Conservation (phyloP, 225 moss, liverwort and hornwort genomes). For the Thuidium tamariscinum region DNA sequence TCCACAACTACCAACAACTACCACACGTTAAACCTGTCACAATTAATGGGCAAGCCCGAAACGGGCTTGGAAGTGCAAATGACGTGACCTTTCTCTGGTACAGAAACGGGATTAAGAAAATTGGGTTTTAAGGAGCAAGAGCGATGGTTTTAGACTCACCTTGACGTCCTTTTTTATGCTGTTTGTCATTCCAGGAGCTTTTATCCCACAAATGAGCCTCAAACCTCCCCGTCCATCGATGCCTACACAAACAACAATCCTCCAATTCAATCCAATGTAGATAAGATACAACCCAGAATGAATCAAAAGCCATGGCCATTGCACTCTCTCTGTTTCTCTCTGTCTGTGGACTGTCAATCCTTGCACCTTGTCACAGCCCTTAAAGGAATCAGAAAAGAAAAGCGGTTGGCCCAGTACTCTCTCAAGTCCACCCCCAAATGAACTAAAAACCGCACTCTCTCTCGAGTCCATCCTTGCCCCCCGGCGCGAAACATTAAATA, state of each 20-base stretch:
- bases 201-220: constrained; percentile 80
- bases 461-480: not conserved
- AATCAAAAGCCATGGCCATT: not conserved
- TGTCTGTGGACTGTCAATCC: not conserved
- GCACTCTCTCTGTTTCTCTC: not conserved
- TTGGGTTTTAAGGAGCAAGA: not conserved
- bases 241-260: constrained; percentile 4
- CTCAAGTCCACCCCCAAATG: not conserved
- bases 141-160: not conserved
- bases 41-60: not conserved
- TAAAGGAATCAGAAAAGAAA: not conserved
- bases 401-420: not conserved
- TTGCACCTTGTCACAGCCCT: not conserved
- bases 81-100: not conserved
- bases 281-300: not conserved
- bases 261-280: not conserved
- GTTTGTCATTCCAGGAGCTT: constrained; percentile 57
- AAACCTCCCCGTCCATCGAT: constrained; percentile 69
- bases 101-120: not conserved
- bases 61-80: not conserved
- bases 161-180: constrained; percentile 58
- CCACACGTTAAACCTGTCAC: not conserved
- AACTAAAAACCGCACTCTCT: not conserved
- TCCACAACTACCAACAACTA: not conserved
- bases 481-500: not conserved